Base-by-base conservation (phyloP, 345 rosid species). In the Populus deltoides region DNA sequence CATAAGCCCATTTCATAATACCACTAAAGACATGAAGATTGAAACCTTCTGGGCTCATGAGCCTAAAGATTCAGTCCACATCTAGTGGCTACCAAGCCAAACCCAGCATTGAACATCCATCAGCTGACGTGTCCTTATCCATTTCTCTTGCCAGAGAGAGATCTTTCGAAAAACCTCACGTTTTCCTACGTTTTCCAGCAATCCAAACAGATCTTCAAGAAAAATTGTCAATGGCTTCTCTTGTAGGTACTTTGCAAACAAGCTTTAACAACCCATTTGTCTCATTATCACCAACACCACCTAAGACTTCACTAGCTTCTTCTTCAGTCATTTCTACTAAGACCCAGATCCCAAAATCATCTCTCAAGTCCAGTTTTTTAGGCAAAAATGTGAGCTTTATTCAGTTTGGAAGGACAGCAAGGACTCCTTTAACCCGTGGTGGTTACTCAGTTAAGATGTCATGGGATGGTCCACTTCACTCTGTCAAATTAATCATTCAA, bases 391-490 rank as follows among this genome's bases (percentile, higher is more conserved):
- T 45, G 41, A 79, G n/a, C 71, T 72, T 1, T 71, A 41, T 79
- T n/a, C 66, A 73, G 71, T 17, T 27, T 45, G 43, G 43, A 11
- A 72, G 85, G 49, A 73, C 77, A 61, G 29, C 78, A 71, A 57
- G 45, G 53, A 62, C 31, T 18, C 33, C 67, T 53, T 53, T 53
- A 20, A 53, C 9, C 24, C 59, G 7, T 20, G 59, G n/a, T 53
- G 59, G n/a, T 20, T 53, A 7, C 49, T 66, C 51, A 2, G 89
- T 85, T 7, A 87, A 89, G 75, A 92, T 95, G 99, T 86, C 99
- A 10, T 95, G 98, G 99, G 92, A 86, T 16, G 98, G 97, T 79
- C 86, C 98, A 10, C 90, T 95, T 18, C 85, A 98, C 73, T 90
- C 98, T 8, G 96, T 92, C 82, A 92, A 93, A 75, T 75, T 93